Conservation (phyloP, 1,284 basidiomycete species). For the Spongispora temasekensis region DNA sequence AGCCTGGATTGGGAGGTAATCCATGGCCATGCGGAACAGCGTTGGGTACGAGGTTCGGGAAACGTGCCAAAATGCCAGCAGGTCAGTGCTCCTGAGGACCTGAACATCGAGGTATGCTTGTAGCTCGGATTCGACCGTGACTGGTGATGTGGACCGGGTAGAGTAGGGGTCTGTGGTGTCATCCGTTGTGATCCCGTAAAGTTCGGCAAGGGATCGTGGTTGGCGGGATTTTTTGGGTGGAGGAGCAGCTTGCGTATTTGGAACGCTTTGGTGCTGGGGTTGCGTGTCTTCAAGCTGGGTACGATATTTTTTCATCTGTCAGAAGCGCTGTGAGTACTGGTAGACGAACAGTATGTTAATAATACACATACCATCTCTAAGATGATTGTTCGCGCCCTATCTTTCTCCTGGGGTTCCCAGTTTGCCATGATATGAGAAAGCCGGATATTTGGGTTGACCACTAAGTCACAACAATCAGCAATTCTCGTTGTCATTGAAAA, state of each 20-base stretch:
- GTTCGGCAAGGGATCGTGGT: background rate
- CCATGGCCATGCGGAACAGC: background rate
- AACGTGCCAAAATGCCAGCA: background rate
- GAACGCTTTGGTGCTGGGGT: background rate
- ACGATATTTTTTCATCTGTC: background rate
- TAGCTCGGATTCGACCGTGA: background rate
- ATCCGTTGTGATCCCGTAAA: background rate
- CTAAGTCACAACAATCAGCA: background rate
- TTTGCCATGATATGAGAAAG: background rate
- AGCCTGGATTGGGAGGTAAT: background rate
- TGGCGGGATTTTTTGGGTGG: background rate
- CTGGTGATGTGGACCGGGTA: no score
- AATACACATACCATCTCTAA: background rate
- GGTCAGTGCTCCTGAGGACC: background rate
- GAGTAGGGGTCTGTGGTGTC: background rate
- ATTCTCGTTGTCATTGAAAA: background rate
- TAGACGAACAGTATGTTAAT: background rate
- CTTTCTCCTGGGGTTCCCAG: background rate
- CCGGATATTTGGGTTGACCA: background rate
- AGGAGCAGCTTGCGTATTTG: background rate
- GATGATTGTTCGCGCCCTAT: background rate
- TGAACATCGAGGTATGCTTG: background rate
- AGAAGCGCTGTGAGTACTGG: background rate
- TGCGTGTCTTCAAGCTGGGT: background rate
- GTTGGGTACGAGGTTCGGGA: background rate